Base-by-base conservation (phyloP, 2,329 filamentous ascomycete genomes). In the Penicillium hordei region DNA sequence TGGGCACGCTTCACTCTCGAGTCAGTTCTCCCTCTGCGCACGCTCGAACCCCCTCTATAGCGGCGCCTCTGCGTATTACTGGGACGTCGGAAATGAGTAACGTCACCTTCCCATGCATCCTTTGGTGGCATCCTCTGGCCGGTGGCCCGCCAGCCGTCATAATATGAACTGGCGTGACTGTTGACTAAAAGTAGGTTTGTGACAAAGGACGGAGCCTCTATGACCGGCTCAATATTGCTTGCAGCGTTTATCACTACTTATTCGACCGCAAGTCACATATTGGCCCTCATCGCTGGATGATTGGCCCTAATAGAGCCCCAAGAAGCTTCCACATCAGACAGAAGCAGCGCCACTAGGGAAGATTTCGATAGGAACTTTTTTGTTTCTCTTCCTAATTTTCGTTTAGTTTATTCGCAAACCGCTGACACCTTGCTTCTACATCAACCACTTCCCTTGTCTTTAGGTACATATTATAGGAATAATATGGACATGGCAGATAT, bases 241-340 rank as follows among this genome's bases (percentile, higher is more conserved):
- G 92, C 3, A 93, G 93, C 0, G 71, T 87, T 13, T 93, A 93
- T 1, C 82, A 82, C 52, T 93, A 97, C 74, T 94, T 86, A 66
- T 82, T 86, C 48, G 86, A 89, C 50, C 91, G 92, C 0, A 87
- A 84, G 55, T 90, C 89, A 1, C 87, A 86, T 65, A 73, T 97
- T 58, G 88, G 92, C 5, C 88, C 88, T 55, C n/a, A 31, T 45
- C 6, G 12, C 40, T 42, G 13, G 25, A 13, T 25, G 7, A 13
- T 40, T 40, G 10, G 10, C 15, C 10, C 36, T n/a, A n/a, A n/a
- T n/a, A n/a, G n/a, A 8, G 7, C 21, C 5, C 39, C 21, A 25
- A 10, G 7, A 25, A 17, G 21, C 3, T 25, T 2, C 12, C 7
- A 17, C 13, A 17, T 42, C 21, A 25, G 13, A 15, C 21, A 42